A percentile compares a stretch with the other conserved stretches of the same genome.
These are phyloP conservation scores for Penicillium sp. DNA, from an alignment of 2,329 filamentous ascomycete genomes.

Conservation along the genomic window DNA sequence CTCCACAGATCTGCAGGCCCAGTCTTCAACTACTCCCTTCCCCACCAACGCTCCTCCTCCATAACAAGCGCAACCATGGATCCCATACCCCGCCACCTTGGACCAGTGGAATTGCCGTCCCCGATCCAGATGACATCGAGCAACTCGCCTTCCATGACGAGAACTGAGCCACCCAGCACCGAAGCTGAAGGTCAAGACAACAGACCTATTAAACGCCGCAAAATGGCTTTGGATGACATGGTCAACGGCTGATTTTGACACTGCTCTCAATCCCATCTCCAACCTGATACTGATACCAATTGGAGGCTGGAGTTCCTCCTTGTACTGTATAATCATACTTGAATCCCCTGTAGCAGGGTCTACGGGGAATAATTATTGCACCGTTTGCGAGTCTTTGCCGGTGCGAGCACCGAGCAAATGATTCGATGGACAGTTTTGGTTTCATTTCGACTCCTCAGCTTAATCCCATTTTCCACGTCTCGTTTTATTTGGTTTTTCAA, in stretches of 20 bases:
- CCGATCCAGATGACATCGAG: constrained; percentile 16
- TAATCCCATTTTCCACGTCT: not conserved
- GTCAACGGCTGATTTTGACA: constrained; percentile 35
- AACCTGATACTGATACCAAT: constrained; percentile 3
- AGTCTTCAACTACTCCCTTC: constrained; percentile 27
- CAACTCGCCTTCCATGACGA: constrained; percentile 18
- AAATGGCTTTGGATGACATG: constrained; percentile 44
- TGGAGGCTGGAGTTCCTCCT: constrained; percentile 10
- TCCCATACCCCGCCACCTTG: constrained; percentile 24
- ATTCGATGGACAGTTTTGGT: not conserved
- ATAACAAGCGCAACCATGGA: constrained; percentile 24
- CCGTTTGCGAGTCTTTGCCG: not conserved
- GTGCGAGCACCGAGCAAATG: not conserved
- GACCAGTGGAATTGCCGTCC: constrained; percentile 20
- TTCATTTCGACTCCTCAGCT: not conserved
- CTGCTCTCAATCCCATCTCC: not conserved
- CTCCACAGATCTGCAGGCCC: constrained; percentile 29
- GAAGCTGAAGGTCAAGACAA: constrained; percentile 25
- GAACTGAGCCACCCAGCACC: constrained; percentile 16
- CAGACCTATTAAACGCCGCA: constrained; percentile 38
- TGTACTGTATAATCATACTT: constrained; percentile 25
- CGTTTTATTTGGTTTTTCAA: not conserved
- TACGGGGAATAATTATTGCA: constrained; percentile 18
- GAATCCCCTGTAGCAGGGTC: constrained; percentile 24
- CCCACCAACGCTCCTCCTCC: constrained; percentile 27